Evolutionary conservation across 2,329 filamentous ascomycete species (phyloP), one percentile per base, ranked within the genome.

Genomic region (Cladophialophora psammophila): DNA sequence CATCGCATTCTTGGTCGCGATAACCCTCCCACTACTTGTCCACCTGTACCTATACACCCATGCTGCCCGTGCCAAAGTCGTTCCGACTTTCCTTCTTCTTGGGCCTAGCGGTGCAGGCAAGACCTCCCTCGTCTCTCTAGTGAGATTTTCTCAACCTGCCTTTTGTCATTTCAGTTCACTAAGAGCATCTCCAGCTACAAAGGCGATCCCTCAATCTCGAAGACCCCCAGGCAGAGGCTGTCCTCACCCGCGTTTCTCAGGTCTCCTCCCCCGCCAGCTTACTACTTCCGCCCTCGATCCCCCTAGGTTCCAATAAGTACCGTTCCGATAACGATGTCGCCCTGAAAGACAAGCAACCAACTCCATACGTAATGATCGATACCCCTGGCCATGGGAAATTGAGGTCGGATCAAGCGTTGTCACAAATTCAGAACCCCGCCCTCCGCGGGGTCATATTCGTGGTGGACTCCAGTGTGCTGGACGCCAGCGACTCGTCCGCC

Each of bases 381-480:
- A 98, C 94, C 0, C 95, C 95, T 0, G 95, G 95, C 45, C 95
- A 99, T 81, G 93, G 93, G 74, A 99, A 99, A 81, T 88, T 99
- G 66, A 92, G 95, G 68, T 86, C 88, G 73, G 83, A 88, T 71
- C 88, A 91, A 3, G 83, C 91, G 66, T 79, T 83, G 50, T 75
- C 82, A 13, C 80, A 88, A 66, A 75, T 82, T 20, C 76, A 77
- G 58, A 74, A 81, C 40, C 70, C 74, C 18, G 68, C 73, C 18
- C 81, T 94, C 56, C 86, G 86, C 48, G 94, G 91, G 18, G 83
- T 98, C 60, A 85, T 98, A 60, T 99, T 94, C 78, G 82, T 97
- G 69, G 87, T 97, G n/a, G 95, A 99, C 78, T 91, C 94, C 10
- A 89, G 91, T 3, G 86, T 87, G 2, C 80, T 93, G 10, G 76